Conservation (phyloP, 2,329 filamentous ascomycete genomes). For the Mollisia scopiformis region DNA sequence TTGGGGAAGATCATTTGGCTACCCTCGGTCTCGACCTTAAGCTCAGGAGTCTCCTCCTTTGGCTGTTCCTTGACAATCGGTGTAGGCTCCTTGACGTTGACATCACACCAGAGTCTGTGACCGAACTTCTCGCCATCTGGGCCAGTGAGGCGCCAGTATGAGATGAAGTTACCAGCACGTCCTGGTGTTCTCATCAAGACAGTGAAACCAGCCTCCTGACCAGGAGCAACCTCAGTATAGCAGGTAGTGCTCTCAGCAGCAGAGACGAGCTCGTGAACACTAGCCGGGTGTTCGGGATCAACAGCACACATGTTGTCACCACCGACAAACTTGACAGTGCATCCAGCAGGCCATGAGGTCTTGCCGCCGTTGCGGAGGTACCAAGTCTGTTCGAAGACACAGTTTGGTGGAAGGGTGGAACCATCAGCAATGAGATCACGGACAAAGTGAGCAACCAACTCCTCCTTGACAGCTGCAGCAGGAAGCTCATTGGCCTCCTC, state of each 20-base stretch:
- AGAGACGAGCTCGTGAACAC: slow-evolving; percentile 73
- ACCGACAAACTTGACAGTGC: slow-evolving; percentile 87
- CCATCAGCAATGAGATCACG: slow-evolving; percentile 81
- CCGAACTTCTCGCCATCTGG: slow-evolving; percentile 82
- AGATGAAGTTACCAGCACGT: slow-evolving; percentile 79
- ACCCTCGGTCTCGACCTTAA: slow-evolving; percentile 35
- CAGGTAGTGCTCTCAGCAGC: slow-evolving; percentile 84
- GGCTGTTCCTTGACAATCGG: slow-evolving; percentile 38
- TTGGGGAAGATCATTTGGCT: slow-evolving; percentile 97
- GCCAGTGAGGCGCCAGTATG: slow-evolving; percentile 94
- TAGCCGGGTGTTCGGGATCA: slow-evolving; percentile 78
- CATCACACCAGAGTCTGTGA: slow-evolving; percentile 93
- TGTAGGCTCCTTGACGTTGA: slow-evolving; percentile 62
- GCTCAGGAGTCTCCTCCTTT: slow-evolving; percentile 34
- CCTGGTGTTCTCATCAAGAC: slow-evolving; percentile 81
- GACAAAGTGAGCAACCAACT: slow-evolving; percentile 71
- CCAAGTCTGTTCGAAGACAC: slow-evolving; percentile 89
- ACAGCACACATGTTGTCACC: slow-evolving; percentile 97
- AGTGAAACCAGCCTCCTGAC: slow-evolving; percentile 78
- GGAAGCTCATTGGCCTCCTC: slow-evolving; percentile 36
- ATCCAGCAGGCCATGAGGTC: slow-evolving; percentile 82
- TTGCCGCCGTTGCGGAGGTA: slow-evolving; percentile 84
- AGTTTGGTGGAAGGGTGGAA: slow-evolving; percentile 68
- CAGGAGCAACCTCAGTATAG: slow-evolving; percentile 68
- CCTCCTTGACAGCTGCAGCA: slow-evolving; percentile 33